Evolutionary conservation across 345 rosid genomes (phyloP), one percentile per base, ranked within the genome.

Genomic region (Salix brachista): DNA sequence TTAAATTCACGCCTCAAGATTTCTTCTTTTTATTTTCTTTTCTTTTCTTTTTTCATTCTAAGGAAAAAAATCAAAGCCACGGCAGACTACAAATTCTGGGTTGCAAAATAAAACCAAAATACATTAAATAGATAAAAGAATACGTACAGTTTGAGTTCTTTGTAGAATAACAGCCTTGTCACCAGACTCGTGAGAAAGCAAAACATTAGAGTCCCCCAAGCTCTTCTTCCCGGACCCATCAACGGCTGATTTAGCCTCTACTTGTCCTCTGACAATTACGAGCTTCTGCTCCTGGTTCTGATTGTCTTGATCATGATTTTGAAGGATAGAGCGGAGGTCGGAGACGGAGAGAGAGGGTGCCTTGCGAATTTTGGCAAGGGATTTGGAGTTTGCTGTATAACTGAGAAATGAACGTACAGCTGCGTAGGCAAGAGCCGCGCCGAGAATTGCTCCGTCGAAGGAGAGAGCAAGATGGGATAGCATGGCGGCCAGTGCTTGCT

Each of bases 381-480:
- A 89, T 34, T 89, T 81, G 78, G 92, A 84, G 75, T 72, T 78
- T 21, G 88, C 83, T 3, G 83, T 80, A 80, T 79, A 84, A 60
- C 84, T 84, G 71, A 86, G 32, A 65, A 85, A 70, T 25, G 96
- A 83, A 25, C 97, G 91, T 11, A 88, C 84, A 65, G 98, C 92
- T 64, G 85, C 80, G 75, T 83, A 87, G 1, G 98, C 95, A 1
- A 96, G 84, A 78, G 91, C 87, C 2, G 82, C 83, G 9, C 99
- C 98, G 66, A 96, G 83, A 60, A 92, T 76, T 26, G 97, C 99
- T 48, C 99, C 98, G 83, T 95, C 99, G 75, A 88, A 89, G 65
- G 99, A 95, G 41, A 93, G 76, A 41, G 92, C 97, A 65, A 95
- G 74, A 34, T 87, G 92, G 54, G 89, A 67, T 69, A 91, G 72